Base-by-base conservation (phyloP, 257 asterid genomes). In the Echites panduratus region DNA sequence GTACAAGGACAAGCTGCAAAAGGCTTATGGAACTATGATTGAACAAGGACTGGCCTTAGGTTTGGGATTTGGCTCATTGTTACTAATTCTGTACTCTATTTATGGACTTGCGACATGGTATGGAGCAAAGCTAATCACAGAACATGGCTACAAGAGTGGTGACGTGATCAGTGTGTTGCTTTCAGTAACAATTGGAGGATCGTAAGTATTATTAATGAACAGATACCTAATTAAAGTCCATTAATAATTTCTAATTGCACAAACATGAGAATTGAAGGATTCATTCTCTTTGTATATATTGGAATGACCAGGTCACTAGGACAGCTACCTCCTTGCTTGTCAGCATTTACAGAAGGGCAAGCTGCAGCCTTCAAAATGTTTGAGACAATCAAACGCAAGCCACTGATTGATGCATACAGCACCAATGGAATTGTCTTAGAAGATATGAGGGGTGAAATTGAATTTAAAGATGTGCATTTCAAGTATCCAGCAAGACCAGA, bases 401-500 rank as follows among this genome's bases (percentile, higher is more conserved):
- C 94, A 0, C 40, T 61, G 7, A 91, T 91, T 10, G 89, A 91
- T 81, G 66, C 89, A n/a, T 72, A 75, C 41, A 79, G 82, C 20
- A 73, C 53, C 3, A 77, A 73, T 6, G 97, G 96, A 12, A 70
- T 77, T 7, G 68, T 73, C 22, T 75, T 84, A 80, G 85, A 83
- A 71, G 83, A 84, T 47, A 61, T 91, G 35, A 77, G 73, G 70
- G 97, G 97, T 3, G 94, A 91, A 65, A 85, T 87, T 6, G 88
- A 87, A 66, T 82, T 91, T 48, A 82, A 78, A 66, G 88, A 89
- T 26, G 89, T 91, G 56, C 63, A 79, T 56, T 91, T 89, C 49
- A 85, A 68, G 7, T 91, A 91, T 81, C 92, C 96, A 6, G 88
- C 96, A 27, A 86, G 97, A 79, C 92, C 94, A 2, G 87, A 86